These are phyloP conservation scores for Kondoa malvinella DNA, from an alignment of 768 basidiomycete species.

Conservation along the genomic window DNA sequence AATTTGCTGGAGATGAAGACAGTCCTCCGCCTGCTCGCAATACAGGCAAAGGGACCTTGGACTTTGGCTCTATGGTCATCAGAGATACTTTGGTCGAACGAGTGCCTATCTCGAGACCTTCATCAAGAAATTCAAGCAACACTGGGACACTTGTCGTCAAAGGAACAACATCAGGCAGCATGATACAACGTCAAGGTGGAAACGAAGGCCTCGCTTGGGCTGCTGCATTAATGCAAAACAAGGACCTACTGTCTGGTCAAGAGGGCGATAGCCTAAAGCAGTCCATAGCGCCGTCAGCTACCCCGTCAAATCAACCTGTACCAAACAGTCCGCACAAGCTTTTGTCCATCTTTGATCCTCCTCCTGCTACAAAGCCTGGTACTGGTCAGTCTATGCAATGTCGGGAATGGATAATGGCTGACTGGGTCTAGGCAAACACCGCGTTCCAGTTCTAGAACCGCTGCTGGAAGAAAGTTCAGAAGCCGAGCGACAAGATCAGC, in stretches of 20 bases:
- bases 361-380: background rate
- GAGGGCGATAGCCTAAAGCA: background rate
- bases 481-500: background rate
- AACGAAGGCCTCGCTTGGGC: background rate
- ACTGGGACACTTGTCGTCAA: background rate
- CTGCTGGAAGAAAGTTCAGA: conserved; percentile 4
- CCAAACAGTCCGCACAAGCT: conserved; percentile 5
- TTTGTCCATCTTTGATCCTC: conserved; percentile 7
- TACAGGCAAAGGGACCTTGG: background rate
- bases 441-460: background rate
- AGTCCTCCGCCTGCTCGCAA: background rate
- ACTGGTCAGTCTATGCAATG: background rate
- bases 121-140: background rate
- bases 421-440: background rate
- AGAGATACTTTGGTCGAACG: background rate
- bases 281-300: background rate
- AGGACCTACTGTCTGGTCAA: background rate
- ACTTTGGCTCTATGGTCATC: background rate
- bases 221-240: background rate
- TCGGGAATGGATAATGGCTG: background rate
- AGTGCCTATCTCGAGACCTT: background rate
- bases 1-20: background rate
- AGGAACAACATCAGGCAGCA: background rate
- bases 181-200: background rate
- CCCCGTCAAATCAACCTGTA: background rate